Percentiles rank a stretch among this genome's conserved stretches.
Conservation (phyloP, 163 green algal species). For the Prototheca cutis region DNA sequence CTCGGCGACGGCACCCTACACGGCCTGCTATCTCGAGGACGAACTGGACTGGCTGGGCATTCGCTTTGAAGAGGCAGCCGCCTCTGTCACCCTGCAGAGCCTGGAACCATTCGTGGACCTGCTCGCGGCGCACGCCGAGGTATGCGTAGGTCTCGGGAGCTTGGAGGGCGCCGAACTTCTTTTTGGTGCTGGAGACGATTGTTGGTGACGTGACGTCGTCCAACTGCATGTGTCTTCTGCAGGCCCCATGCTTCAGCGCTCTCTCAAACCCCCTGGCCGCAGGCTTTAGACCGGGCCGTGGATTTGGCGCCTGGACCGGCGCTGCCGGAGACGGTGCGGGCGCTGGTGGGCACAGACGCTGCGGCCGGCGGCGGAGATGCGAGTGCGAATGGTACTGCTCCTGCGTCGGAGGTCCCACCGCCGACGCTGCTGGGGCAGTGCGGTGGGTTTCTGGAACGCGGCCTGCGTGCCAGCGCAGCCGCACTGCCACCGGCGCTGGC, state of each 20-base stretch:
- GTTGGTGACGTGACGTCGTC: too few species aligned
- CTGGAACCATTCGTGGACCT: background rate
- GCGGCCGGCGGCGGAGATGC: background rate
- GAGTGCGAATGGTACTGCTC: too few species aligned
- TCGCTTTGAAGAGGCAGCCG: background rate
- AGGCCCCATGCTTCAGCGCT: too few species aligned
- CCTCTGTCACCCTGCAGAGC: background rate
- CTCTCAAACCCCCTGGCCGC: background rate
- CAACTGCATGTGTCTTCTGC: too few species aligned
- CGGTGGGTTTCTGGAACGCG: constrained; percentile 1
- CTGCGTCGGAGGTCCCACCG: too few species aligned
- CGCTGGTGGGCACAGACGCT: background rate
- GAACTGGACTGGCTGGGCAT: background rate
- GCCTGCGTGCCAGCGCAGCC: constrained; percentile 12
- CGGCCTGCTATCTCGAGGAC: background rate
- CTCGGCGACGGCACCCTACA: background rate
- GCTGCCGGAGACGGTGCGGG: constrained; percentile 16
- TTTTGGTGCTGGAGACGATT: too few species aligned
- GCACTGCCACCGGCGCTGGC: constrained; percentile 33
- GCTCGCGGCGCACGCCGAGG: constrained; percentile 4
- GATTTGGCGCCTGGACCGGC: constrained; percentile 10
- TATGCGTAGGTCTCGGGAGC: too few species aligned
- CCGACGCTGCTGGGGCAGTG: background rate
- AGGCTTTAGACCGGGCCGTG: background rate
- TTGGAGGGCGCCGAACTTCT: too few species aligned